Evolutionary conservation across 164 flowering plant species (phyloP).

Genomic region (Protea cynaroides): DNA sequence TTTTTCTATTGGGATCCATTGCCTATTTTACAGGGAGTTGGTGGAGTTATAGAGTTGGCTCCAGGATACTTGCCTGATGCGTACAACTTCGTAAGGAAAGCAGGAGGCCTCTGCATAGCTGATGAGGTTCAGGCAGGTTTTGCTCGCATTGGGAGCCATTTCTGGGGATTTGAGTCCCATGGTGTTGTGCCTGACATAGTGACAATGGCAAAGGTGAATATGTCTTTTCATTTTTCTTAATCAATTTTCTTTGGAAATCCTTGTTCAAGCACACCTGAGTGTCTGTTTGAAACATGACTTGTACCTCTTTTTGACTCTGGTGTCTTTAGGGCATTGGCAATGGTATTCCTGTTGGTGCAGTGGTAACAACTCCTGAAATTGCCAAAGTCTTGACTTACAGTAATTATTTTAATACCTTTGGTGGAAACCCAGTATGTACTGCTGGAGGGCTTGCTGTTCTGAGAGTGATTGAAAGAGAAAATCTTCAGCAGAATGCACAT

Average conservation of each 20-base stretch:
- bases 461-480: conserved; percentile 76
- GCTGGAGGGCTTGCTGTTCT: conserved; percentile 91
- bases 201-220: conserved; percentile 96
- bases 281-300: too few relatives aligned
- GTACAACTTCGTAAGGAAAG: conserved; percentile 53
- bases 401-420: conserved; percentile 87
- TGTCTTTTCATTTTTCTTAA: too few relatives aligned
- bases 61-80: conserved; percentile 86
- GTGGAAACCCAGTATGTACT: conserved; percentile 93
- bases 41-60: conserved; percentile 82
- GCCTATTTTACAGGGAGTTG: conserved; percentile 63
- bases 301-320: conserved; percentile 2
- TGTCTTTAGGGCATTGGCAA: conserved; percentile 83
- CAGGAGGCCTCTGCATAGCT: conserved; percentile 88
- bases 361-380: conserved; percentile 92
- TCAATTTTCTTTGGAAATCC: too few relatives aligned
- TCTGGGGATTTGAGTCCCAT: conserved; percentile 93
- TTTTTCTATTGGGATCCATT: not conserved
- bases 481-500: conserved; percentile 76
- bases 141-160: conserved; percentile 85
- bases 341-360: conserved; percentile 94
- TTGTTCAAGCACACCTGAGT: too few relatives aligned
- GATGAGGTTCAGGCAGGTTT: conserved; percentile 94
- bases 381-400: conserved; percentile 74
- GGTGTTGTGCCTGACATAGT: conserved; percentile 97